Percentiles rank a stretch among this genome's conserved stretches.
These are phyloP conservation scores for Aureobasidium subglaciale DNA, from an alignment of 2,329 filamentous ascomycete species.

Conservation along the genomic window DNA sequence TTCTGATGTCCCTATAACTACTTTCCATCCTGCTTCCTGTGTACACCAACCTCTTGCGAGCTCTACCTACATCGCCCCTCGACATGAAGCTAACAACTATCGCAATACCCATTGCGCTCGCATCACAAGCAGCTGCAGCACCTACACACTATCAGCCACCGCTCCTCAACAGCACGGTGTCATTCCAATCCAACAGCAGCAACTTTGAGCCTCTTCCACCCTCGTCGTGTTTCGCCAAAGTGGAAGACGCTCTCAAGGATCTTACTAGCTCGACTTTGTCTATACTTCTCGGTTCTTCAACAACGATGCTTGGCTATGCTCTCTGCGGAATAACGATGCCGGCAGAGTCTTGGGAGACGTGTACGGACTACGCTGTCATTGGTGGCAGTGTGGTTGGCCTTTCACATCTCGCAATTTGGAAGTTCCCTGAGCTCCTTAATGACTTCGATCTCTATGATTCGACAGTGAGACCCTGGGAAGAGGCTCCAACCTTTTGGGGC, in stretches of 20 bases:
- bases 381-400: slow-evolving; percentile 5
- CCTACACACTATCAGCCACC: neutral
- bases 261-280: slow-evolving; percentile 8
- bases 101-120: neutral
- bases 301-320: slow-evolving; percentile 1
- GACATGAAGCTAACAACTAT: neutral
- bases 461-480: neutral
- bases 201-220: neutral
- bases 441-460: neutral
- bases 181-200: neutral
- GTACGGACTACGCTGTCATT: slow-evolving; percentile 5
- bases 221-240: neutral
- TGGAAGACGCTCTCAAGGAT: neutral
- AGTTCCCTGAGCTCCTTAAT: neutral
- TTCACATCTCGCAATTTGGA: slow-evolving; percentile 5
- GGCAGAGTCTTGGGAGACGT: slow-evolving; percentile 1
- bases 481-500: neutral
- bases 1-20: neutral
- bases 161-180: neutral
- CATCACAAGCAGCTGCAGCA: neutral
- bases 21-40: neutral
- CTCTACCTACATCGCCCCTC: neutral
- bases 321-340: slow-evolving; percentile 1
- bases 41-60: neutral
- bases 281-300: slow-evolving; percentile 2